A percentile compares a stretch with the other conserved stretches of the same genome.
phyloP scores from a whole-genome alignment of 306 rosid genomes.

The Datisca glomerata region DNA sequence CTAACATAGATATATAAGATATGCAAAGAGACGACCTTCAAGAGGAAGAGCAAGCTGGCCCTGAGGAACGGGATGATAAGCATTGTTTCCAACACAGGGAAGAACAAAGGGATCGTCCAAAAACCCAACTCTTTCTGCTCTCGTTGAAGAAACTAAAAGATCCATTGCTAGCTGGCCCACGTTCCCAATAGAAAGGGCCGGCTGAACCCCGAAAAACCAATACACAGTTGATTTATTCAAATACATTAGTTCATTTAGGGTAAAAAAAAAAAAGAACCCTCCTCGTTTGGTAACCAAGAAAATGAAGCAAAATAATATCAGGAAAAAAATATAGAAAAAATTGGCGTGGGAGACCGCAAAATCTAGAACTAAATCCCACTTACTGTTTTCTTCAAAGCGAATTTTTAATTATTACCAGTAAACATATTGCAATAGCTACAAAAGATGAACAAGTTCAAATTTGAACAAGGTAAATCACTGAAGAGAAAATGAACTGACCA shows the following conservation, averaged over 20 bases:
- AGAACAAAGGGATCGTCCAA: constrained; percentile 71
- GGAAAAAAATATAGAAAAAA: too few relatives aligned
- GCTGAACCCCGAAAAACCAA: constrained; percentile 29
- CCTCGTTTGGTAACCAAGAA: too few relatives aligned
- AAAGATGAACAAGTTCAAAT: too few relatives aligned
- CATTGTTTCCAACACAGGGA: constrained; percentile 91
- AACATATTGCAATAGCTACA: too few relatives aligned
- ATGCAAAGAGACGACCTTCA: constrained; percentile 51
- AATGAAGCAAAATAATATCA: too few relatives aligned
- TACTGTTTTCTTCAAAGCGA: too few relatives aligned
- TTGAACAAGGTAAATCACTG: constrained; percentile 3
- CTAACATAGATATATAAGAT: too few relatives aligned
- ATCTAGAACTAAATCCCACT: too few relatives aligned
- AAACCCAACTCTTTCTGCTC: constrained; percentile 63
- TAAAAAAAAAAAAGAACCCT: too few relatives aligned
- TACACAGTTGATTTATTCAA: not conserved
- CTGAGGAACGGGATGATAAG: constrained; percentile 65
- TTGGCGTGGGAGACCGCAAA: too few relatives aligned
- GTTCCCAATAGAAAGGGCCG: constrained; percentile 80
- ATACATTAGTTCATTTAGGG: too few relatives aligned
- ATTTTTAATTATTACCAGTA: too few relatives aligned
- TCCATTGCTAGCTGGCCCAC: constrained; percentile 85
- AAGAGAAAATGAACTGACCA: constrained; percentile 35
- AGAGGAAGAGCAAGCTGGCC: constrained; percentile 84
- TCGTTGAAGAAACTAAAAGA: constrained; percentile 54